Base-by-base conservation (phyloP, 2,329 filamentous ascomycete genomes). In the Ceratocystis diversiconidia region DNA sequence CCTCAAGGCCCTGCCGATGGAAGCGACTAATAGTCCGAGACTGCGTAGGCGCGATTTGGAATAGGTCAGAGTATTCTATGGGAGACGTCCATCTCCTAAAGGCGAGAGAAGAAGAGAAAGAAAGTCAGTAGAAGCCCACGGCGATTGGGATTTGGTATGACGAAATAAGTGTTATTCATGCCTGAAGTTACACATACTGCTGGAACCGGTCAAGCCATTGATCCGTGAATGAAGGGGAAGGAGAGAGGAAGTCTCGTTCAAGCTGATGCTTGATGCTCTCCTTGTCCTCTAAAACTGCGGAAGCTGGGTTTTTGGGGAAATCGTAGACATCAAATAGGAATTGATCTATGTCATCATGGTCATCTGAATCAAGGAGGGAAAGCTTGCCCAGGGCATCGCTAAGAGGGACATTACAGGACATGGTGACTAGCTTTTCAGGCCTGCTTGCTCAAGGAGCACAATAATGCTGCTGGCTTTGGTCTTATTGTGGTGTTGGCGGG, bases 1-100 rank as follows among this genome's bases (percentile, higher is more conserved):
- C 94, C 75, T 97, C 91, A 15, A 97, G 81, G 5, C 94, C 94
- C 75, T 96, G 90, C 65, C 94, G 83, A 57, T 86, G 88, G 74
- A 99, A 99, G 36, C 94, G 86, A 32, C 90, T 96, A 70, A 96
- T 87, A n/a, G 92, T 97, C 66, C 94, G 85, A 17, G 91, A 92
- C 76, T 97, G 94, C 0, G 92, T 95, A 2, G 91, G 89, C 1
- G 91, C 90, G 65, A 97, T 82, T 69, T 87, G 84, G 75, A 95
- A 96, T 19, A 97, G 82, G 66, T 90, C 85, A n/a, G 85, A 83
- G 73, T 92, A 88, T 71, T 96, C 87, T 46, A 85, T 82, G 3
- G 89, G 84, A 66, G 85, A 81, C 69, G 96, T 89, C 94, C 92
- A 99, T 72, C 82, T 79, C 52, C 71, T 73, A 59, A 19, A 32